phyloP scores from a whole-genome alignment of 73 alveolate species.

The Stentor coeruleus region DNA sequence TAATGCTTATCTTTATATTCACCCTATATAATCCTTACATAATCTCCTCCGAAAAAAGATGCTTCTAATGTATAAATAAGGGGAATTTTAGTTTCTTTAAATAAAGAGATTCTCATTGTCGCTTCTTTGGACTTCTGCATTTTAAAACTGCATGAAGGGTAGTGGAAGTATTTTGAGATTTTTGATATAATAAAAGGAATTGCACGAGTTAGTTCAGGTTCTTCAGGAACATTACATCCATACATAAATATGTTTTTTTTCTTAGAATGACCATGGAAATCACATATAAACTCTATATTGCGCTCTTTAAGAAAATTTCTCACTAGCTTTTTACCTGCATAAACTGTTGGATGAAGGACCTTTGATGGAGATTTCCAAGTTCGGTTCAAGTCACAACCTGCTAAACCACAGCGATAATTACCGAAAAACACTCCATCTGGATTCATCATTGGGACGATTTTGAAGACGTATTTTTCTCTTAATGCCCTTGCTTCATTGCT shows the following conservation, averaged over 20 bases:
- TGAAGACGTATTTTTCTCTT: slow-evolving; percentile 83
- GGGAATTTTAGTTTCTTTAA: slow-evolving; percentile 63
- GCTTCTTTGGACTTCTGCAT: slow-evolving; percentile 72
- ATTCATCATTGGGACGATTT: slow-evolving; percentile 98
- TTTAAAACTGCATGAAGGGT: slow-evolving; percentile 60
- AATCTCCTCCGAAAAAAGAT: slow-evolving; percentile 86
- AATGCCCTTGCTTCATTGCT: slow-evolving; percentile 69
- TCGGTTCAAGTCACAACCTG: slow-evolving; percentile 98
- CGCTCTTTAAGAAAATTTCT: slow-evolving; percentile 88
- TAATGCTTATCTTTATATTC: slow-evolving; percentile 75
- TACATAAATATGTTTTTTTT: slow-evolving; percentile 43
- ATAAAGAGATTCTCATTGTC: slow-evolving; percentile 75
- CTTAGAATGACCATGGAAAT: slow-evolving; percentile 99
- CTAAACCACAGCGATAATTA: slow-evolving; percentile 71
- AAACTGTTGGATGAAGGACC: slow-evolving; percentile 93
- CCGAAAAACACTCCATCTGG: slow-evolving; percentile 99
- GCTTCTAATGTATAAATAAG: slow-evolving; percentile 75
- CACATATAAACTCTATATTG: slow-evolving; percentile 93
- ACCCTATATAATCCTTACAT: slow-evolving; percentile 41
- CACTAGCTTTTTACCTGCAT: slow-evolving; percentile 85
- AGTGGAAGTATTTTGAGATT: slow-evolving; percentile 43
- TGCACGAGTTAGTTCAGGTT: slow-evolving; percentile 33
- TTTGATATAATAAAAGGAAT: slow-evolving; percentile 63
- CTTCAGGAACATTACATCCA: slow-evolving; percentile 6
- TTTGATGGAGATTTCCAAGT: slow-evolving; percentile 97